Percentiles rank a stretch among this genome's conserved stretches.
phyloP scores from a whole-genome alignment of 1,284 basidiomycete species.

The Cryptococcus sp. region DNA sequence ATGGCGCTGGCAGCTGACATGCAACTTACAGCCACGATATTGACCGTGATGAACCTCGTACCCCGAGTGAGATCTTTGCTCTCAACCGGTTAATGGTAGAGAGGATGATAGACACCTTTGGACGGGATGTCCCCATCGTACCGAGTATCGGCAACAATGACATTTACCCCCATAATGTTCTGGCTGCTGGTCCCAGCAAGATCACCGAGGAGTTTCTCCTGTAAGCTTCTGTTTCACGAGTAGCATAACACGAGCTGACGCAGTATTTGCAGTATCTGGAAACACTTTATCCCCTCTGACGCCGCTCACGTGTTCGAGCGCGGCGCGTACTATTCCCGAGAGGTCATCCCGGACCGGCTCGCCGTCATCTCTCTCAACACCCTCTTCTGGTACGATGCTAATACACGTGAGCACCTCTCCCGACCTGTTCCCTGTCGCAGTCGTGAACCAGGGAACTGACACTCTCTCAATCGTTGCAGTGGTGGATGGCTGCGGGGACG shows the following conservation, averaged over 20 bases:
- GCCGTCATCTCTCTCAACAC: slow-evolving; percentile 87
- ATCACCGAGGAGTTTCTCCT: slow-evolving; percentile 71
- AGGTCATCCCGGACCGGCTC: slow-evolving; percentile 71
- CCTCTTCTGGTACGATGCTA: slow-evolving; percentile 87
- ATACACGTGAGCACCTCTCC: slow-evolving; percentile 62
- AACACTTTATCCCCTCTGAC: slow-evolving; percentile 74
- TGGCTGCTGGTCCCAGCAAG: slow-evolving; percentile 66
- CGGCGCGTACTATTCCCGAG: slow-evolving; percentile 78
- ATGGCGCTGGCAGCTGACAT: slow-evolving; percentile 10
- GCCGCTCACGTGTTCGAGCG: slow-evolving; percentile 75
- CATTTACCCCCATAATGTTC: slow-evolving; percentile 70
- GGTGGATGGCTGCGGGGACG: slow-evolving; percentile 62
- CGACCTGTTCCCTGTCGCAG: not conserved
- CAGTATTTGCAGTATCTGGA: slow-evolving; percentile 65
- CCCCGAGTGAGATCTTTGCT: slow-evolving; percentile 73
- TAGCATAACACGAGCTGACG: slow-evolving; percentile 7
- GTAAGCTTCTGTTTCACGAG: slow-evolving; percentile 50
- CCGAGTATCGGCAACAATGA: slow-evolving; percentile 87
- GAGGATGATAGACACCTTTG: slow-evolving; percentile 69
- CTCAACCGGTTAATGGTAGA: slow-evolving; percentile 66
- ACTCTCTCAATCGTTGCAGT: slow-evolving; percentile 15
- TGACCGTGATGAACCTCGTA: slow-evolving; percentile 74
- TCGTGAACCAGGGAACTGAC: not conserved
- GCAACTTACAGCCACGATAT: slow-evolving; percentile 73
- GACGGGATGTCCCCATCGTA: slow-evolving; percentile 71